Percentiles rank a stretch among this genome's conserved stretches.
Evolutionary conservation across 2,329 filamentous ascomycete species (phyloP).

Genomic region (Trichoderma sp.): DNA sequence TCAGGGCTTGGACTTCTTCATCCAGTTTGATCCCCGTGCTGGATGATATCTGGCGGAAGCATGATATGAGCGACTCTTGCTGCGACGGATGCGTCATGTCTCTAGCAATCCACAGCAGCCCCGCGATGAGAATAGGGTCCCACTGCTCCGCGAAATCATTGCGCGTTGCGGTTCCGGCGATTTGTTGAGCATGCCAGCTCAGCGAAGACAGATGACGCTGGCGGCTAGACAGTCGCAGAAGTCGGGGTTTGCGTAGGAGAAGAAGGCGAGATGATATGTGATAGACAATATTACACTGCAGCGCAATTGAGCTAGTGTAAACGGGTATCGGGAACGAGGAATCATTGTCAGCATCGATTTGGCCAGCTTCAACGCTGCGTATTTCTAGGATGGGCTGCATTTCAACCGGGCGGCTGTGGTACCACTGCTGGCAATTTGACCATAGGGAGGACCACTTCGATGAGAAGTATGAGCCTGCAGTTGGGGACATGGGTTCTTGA

Average conservation of each 20-base stretch:
- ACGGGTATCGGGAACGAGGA: constrained; percentile 26
- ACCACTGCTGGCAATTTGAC: constrained; percentile 24
- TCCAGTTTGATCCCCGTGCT: constrained; percentile 24
- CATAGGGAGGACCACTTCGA: constrained; percentile 23
- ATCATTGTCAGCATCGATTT: constrained; percentile 21
- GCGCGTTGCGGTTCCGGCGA: constrained; percentile 30
- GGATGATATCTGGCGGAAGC: constrained; percentile 22
- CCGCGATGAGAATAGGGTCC: constrained; percentile 33
- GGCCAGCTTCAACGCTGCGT: constrained; percentile 24
- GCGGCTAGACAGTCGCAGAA: constrained; percentile 21
- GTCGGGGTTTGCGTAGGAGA: constrained; percentile 25
- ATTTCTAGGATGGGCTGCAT: constrained; percentile 25
- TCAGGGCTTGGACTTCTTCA: constrained; percentile 19
- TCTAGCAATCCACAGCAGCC: constrained; percentile 28
- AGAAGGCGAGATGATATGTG: constrained; percentile 27
- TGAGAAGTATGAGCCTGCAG: background rate
- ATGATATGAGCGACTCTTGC: constrained; percentile 26
- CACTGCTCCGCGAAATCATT: constrained; percentile 35
- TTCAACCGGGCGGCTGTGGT: constrained; percentile 19
- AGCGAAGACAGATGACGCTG: constrained; percentile 19
- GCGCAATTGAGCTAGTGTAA: constrained; percentile 25
- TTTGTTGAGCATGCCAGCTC: constrained; percentile 33
- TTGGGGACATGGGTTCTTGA: background rate
- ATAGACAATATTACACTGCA: constrained; percentile 24
- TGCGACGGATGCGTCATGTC: constrained; percentile 31